Evolutionary conservation across 257 asterid genomes (phyloP).

Genomic region (Solanum raphanifolium): DNA sequence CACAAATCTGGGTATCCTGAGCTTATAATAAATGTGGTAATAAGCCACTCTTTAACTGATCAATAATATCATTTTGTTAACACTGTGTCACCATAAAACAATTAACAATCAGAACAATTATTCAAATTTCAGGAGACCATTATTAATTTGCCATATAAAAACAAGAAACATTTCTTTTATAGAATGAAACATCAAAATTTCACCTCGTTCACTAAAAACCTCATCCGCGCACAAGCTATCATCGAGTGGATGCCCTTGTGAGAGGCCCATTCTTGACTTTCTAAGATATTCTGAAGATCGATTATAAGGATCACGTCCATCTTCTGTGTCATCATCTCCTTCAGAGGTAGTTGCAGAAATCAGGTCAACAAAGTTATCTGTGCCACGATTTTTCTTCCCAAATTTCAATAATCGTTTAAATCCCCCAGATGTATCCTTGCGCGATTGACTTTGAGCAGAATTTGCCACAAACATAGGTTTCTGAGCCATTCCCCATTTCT

Average conservation of each 20-base stretch:
- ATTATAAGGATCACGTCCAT: constrained; percentile 60
- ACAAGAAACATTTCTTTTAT: neutral
- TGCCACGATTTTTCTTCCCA: constrained; percentile 71
- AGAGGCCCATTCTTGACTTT: constrained; percentile 76
- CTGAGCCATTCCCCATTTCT: constrained; percentile 78
- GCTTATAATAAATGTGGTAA: neutral
- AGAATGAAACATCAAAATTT: neutral
- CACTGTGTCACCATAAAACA: neutral
- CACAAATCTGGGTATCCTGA: neutral
- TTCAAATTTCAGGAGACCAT: neutral
- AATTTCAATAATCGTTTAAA: constrained; percentile 72
- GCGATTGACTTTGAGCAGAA: constrained; percentile 39
- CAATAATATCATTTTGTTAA: neutral
- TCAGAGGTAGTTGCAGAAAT: constrained; percentile 85
- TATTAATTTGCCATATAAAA: neutral
- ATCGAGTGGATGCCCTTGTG: constrained; percentile 57
- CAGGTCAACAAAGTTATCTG: constrained; percentile 68
- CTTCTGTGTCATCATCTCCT: constrained; percentile 85
- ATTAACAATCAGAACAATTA: neutral
- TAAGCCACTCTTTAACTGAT: neutral
- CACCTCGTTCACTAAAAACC: constrained; percentile 59
- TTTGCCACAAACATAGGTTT: constrained; percentile 45
- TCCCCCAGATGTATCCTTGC: constrained; percentile 71
- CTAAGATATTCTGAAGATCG: constrained; percentile 66
- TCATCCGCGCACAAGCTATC: constrained; percentile 56